Base-by-base conservation (phyloP, 805 yeast genomes). In the Kregervanrija delftensis region DNA sequence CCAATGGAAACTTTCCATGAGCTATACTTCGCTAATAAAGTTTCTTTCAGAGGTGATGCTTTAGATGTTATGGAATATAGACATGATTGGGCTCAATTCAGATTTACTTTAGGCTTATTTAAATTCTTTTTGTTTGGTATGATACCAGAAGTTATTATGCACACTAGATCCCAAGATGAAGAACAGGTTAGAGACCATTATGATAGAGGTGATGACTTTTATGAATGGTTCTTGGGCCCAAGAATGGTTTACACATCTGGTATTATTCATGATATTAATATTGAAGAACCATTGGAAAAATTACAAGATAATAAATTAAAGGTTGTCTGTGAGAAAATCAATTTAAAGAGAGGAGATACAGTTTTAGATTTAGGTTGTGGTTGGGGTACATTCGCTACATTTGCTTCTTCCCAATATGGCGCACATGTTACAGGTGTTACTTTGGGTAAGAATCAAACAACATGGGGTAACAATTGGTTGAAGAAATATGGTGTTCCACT, bases 101-200 rank as follows among this genome's bases (percentile, higher is more conserved):
- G 81, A 33, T 88, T 88, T 72, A 88, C 96, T 37, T 57, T 77
- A 48, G 70, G 86, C 31, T 73, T 88, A 49, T 88, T 81, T 79
- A 82, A 74, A 63, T 89, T 73, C 69, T 89, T 88, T 71, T 66
- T 88, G 53, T 74, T 86, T 41, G 95, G 93, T 40, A 78, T 88
- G 85, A 84, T 88, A 52, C 96, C 96, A 38, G 96, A 88, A 69
- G 95, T 88, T 46, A 83, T 88, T 57, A 64, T 88, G 81, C 96
- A 88, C 71, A 82, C 95, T 52, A 80, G 87, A 63, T 84, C 95
- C 15, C 96, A 88, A 71, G 96, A 89, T 64, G 96, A 88, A 71
- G 96, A 88, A 68, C 96, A 88, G 68, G 96, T 88, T 46, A 81
- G 96, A 67, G 96, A 85, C 59, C 96, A 88, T 69, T 88, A 88